These are phyloP conservation scores for Aspergillus piperis DNA, from an alignment of 2,329 filamentous ascomycete species.

Conservation along the genomic window DNA sequence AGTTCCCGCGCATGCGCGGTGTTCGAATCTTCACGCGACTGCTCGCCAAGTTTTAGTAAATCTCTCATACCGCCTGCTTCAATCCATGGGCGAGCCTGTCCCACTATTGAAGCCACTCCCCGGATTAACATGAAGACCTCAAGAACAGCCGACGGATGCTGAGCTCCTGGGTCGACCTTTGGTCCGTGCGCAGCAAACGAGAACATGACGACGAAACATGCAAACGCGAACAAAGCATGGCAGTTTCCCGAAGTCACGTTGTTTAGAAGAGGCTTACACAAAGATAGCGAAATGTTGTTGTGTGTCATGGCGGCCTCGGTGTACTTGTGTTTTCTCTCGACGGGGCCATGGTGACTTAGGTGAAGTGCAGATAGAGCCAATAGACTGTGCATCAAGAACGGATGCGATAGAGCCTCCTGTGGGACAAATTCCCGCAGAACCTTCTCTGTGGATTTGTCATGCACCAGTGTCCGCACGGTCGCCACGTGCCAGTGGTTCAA, in stretches of 20 bases:
- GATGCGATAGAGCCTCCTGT: constrained; percentile 7
- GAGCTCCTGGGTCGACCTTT: background rate
- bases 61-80: constrained; percentile 10
- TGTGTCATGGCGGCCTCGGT: constrained; percentile 13
- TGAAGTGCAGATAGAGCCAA: constrained; percentile 16
- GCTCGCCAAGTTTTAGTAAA: background rate
- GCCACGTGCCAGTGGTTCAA: constrained; percentile 18
- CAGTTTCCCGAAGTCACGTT: constrained; percentile 15
- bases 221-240: constrained; percentile 16
- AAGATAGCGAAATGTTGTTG: constrained; percentile 10
- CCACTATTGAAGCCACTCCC: constrained; percentile 11
- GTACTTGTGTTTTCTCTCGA: background rate
- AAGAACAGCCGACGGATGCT: constrained; percentile 8
- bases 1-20: background rate
- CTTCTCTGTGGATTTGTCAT: background rate
- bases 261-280: constrained; percentile 12
- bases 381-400: constrained; percentile 18
- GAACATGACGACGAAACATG: constrained; percentile 14
- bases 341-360: background rate
- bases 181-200: constrained; percentile 8
- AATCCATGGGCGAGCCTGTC: constrained; percentile 15
- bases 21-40: background rate
- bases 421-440: constrained; percentile 12
- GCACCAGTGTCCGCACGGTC: constrained; percentile 4
- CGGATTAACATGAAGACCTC: constrained; percentile 15